These are phyloP conservation scores for Collybia sordida DNA, from an alignment of 768 basidiomycete species.

Conservation along the genomic window DNA sequence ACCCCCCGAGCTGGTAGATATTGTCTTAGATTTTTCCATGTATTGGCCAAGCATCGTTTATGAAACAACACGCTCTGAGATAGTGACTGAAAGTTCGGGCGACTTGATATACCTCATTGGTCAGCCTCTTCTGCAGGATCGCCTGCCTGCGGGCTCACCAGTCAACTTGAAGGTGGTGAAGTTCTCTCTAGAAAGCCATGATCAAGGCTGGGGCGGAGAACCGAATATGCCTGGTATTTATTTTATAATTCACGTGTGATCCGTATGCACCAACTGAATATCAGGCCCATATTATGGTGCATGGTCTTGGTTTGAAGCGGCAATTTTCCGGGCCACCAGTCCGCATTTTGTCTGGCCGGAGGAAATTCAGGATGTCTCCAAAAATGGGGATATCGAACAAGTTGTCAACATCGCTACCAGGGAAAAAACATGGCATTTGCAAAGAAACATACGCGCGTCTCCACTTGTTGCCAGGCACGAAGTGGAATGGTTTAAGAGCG, in stretches of 20 bases:
- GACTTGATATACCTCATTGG: constrained; percentile 18
- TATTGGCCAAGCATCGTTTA: constrained; percentile 25
- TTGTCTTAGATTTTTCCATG: constrained; percentile 22
- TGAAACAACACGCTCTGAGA: neutral
- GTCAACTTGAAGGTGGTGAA: constrained; percentile 18
- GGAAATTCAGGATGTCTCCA: neutral
- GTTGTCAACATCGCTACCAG: constrained; percentile 11
- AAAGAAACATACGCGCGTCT: constrained; percentile 27
- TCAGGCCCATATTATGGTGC: constrained; percentile 28
- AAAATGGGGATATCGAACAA: constrained; percentile 5
- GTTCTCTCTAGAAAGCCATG: constrained; percentile 17
- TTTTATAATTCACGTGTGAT: neutral
- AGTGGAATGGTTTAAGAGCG: constrained; percentile 19
- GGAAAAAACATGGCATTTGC: constrained; percentile 21
- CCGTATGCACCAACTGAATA: neutral
- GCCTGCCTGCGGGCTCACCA: neutral
- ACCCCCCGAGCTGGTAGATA: constrained; percentile 25
- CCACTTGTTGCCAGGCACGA: constrained; percentile 13
- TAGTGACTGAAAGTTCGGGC: constrained; percentile 15
- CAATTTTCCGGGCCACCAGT: constrained; percentile 20
- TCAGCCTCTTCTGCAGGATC: constrained; percentile 11
- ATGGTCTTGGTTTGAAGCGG: constrained; percentile 32
- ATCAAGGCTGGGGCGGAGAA: constrained; percentile 34
- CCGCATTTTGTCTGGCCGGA: neutral
- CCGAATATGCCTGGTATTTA: constrained; percentile 15